These are phyloP conservation scores for Leccinum arenicola DNA, from an alignment of 768 basidiomycete species.

Conservation along the genomic window DNA sequence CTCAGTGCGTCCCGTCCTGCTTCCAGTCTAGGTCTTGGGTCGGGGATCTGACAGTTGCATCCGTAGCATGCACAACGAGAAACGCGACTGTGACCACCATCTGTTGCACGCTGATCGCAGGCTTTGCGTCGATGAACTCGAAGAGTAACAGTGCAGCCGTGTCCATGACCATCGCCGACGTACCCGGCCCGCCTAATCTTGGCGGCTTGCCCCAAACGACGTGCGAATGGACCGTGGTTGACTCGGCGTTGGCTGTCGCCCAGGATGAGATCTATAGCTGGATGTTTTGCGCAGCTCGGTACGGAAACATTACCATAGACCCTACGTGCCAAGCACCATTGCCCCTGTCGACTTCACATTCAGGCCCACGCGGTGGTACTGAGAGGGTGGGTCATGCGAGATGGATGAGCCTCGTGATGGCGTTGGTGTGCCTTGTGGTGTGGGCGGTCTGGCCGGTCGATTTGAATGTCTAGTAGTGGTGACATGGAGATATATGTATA, in stretches of 20 bases:
- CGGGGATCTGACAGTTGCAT: not conserved
- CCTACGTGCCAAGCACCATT: not conserved
- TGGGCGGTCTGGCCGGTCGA: not conserved
- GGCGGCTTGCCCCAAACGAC: not conserved
- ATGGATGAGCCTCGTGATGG: not conserved
- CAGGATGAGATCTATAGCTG: not conserved
- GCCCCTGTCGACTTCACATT: not conserved
- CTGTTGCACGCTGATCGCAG: conserved; percentile 1
- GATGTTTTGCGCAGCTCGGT: not conserved
- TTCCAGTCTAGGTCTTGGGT: not conserved
- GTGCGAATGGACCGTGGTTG: conserved; percentile 1
- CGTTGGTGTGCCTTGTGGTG: not conserved
- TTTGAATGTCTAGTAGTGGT: not conserved
- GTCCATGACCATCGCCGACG: not conserved
- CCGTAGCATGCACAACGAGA: conserved; percentile 1
- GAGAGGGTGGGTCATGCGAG: not conserved
- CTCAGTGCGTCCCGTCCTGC: not conserved
- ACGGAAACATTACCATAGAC: not conserved
- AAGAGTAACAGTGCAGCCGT: not conserved
- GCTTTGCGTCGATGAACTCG: not conserved
- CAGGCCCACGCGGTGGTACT: not conserved
- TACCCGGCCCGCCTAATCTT: not conserved
- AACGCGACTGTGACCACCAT: conserved; percentile 8
- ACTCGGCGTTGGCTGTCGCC: not conserved
- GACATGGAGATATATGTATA: not conserved